Evolutionary conservation across 495 filamentous ascomycete species (phyloP).

Genomic region (Penicilliopsis zonata): DNA sequence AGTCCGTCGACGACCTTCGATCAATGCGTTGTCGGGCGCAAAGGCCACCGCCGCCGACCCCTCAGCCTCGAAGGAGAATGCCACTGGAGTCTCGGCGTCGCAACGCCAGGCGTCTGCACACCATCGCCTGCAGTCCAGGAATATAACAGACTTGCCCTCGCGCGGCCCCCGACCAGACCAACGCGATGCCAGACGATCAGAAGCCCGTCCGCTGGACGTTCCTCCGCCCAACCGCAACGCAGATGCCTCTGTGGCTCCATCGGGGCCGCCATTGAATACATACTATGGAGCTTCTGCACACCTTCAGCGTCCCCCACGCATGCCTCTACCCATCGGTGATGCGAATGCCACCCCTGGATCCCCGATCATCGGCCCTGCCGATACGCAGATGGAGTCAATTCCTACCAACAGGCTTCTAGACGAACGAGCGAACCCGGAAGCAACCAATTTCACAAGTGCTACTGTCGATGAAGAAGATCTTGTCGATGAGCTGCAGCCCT

Average conservation of each 20-base stretch:
- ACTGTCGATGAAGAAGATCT: constrained; percentile 72
- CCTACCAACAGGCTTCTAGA: constrained; percentile 39
- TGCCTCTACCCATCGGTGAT: constrained; percentile 86
- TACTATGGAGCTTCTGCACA: constrained; percentile 40
- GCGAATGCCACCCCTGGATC: constrained; percentile 77
- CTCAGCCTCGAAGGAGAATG: constrained; percentile 29
- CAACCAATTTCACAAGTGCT: constrained; percentile 54
- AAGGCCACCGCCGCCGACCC: constrained; percentile 31
- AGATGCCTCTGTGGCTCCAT: constrained; percentile 24
- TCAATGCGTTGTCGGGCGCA: constrained; percentile 23
- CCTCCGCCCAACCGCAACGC: constrained; percentile 21
- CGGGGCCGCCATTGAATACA: constrained; percentile 33
- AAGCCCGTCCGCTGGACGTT: constrained; percentile 22
- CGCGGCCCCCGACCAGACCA: constrained; percentile 10
- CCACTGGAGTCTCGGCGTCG: constrained; percentile 25
- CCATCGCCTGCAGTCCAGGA: constrained; percentile 29
- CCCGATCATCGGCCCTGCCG: constrained; percentile 57
- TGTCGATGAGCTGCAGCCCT: constrained; percentile 53
- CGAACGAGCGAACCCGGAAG: constrained; percentile 29
- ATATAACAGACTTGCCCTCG: constrained; percentile 14
- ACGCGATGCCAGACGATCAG: constrained; percentile 11
- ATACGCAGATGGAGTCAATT: constrained; percentile 35
- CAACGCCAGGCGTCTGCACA: constrained; percentile 23
- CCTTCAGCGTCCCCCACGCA: constrained; percentile 65
- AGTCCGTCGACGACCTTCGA: constrained; percentile 26